These are phyloP conservation scores for Pichia phayaonensis DNA, from an alignment of 805 yeast species.

Conservation along the genomic window DNA sequence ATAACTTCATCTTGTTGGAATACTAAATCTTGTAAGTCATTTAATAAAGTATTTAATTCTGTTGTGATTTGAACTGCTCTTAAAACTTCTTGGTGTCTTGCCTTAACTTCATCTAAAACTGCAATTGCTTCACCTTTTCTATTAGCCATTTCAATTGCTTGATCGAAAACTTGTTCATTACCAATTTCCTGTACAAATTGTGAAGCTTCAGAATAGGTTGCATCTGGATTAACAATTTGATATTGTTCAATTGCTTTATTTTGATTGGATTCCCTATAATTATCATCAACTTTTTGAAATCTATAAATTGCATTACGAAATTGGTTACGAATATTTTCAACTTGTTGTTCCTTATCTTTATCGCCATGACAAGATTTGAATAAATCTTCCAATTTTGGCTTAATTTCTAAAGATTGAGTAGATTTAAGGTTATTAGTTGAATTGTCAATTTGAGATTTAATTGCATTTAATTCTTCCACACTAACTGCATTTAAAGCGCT, in stretches of 20 bases:
- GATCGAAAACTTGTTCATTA: conserved; percentile 89
- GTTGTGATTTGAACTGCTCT: conserved; percentile 94
- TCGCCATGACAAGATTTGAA: conserved; percentile 67
- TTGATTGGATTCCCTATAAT: conserved; percentile 75
- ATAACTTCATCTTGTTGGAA: conserved; percentile 91
- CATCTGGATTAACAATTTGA: conserved; percentile 80
- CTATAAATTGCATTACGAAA: conserved; percentile 83
- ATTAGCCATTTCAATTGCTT: conserved; percentile 79
- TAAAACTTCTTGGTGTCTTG: conserved; percentile 89
- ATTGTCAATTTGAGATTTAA: conserved; percentile 69
- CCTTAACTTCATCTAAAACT: conserved; percentile 91
- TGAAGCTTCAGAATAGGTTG: conserved; percentile 74
- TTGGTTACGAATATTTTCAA: conserved; percentile 77
- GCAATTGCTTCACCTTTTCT: conserved; percentile 94
- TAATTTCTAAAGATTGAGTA: conserved; percentile 61
- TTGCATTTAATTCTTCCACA: conserved; percentile 58
- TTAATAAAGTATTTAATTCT: conserved; percentile 88
- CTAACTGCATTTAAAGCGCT: conserved; percentile 67
- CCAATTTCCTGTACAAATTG: conserved; percentile 80
- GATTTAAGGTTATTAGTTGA: conserved; percentile 72
- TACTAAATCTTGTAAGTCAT: conserved; percentile 93
- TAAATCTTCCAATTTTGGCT: conserved; percentile 65
- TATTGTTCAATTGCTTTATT: conserved; percentile 90
- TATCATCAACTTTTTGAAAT: conserved; percentile 78
- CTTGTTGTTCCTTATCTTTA: conserved; percentile 79